A percentile compares a stretch with the other conserved stretches of the same genome.
These are phyloP conservation scores for Kandelia obovata DNA, from an alignment of 345 rosid species.

Conservation along the genomic window DNA sequence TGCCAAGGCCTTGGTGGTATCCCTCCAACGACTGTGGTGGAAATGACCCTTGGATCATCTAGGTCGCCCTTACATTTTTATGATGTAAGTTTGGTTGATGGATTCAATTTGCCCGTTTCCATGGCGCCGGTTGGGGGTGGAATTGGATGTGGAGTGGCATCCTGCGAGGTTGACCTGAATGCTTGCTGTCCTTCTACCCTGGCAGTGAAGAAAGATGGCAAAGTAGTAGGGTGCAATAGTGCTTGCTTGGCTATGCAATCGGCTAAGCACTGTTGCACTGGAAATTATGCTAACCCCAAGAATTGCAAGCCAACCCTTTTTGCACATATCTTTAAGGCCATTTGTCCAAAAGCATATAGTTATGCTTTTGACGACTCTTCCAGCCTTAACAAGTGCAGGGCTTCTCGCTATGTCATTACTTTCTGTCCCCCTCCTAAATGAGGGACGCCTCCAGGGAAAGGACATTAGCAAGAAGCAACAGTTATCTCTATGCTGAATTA, in stretches of 20 bases:
- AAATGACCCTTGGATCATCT: slow-evolving; percentile 77
- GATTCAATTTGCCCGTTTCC: slow-evolving; percentile 79
- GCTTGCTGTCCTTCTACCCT: slow-evolving; percentile 81
- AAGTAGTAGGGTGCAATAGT: slow-evolving; percentile 83
- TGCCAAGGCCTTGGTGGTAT: slow-evolving; percentile 62
- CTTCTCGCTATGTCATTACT: slow-evolving; percentile 80
- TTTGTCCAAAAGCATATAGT: slow-evolving; percentile 87
- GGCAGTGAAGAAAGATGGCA: slow-evolving; percentile 62
- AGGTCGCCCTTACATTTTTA: slow-evolving; percentile 81
- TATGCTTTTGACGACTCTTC: slow-evolving; percentile 89
- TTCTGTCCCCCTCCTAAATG: slow-evolving; percentile 56
- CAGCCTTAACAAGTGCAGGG: slow-evolving; percentile 84
- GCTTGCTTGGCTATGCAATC: slow-evolving; percentile 96
- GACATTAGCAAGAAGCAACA: too few relatives aligned
- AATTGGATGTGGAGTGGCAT: slow-evolving; percentile 76
- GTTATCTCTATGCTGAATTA: too few relatives aligned
- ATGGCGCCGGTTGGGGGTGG: slow-evolving; percentile 90
- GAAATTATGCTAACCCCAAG: slow-evolving; percentile 57
- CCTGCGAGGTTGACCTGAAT: slow-evolving; percentile 81
- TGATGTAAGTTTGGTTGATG: slow-evolving; percentile 92
- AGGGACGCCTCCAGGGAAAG: neutral
- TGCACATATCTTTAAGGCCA: slow-evolving; percentile 79
- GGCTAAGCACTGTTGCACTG: slow-evolving; percentile 84
- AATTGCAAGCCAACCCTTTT: slow-evolving; percentile 85
- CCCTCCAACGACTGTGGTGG: slow-evolving; percentile 82